Conservation (phyloP, 148 eudicot genomes). For the Euryodendron excelsum region DNA sequence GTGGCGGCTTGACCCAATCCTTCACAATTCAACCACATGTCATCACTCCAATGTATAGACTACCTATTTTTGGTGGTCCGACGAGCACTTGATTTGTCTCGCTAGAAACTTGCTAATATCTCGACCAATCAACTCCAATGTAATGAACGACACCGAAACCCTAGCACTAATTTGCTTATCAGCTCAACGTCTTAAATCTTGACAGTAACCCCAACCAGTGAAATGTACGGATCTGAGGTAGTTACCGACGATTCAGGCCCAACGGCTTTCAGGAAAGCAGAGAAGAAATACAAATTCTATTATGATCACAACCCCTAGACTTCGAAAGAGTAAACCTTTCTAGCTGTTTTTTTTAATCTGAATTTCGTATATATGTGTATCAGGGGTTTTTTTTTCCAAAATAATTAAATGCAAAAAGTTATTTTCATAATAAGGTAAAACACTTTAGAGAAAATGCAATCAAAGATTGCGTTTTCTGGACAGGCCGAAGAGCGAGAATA, state of each 20-base stretch:
- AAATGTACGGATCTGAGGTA: conserved; percentile 44
- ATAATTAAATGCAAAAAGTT: too few species aligned
- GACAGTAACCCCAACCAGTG: too few species aligned
- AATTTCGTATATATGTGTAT: too few species aligned
- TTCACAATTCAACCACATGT: too few species aligned
- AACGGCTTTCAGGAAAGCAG: conserved; percentile 82
- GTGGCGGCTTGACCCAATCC: background rate
- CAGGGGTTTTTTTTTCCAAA: too few species aligned
- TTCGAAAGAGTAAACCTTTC: conserved; percentile 69
- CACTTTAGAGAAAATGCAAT: too few species aligned
- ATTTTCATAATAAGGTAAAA: too few species aligned
- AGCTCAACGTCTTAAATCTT: background rate
- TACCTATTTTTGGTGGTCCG: background rate
- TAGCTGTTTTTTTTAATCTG: too few species aligned
- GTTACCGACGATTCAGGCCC: conserved; percentile 51
- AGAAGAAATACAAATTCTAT: conserved; percentile 85
- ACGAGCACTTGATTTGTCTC: background rate
- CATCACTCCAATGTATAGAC: background rate
- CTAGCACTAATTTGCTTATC: background rate
- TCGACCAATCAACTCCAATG: too few species aligned
- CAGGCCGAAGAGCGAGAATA: too few species aligned
- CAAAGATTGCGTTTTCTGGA: too few species aligned
- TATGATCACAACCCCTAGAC: conserved; percentile 45
- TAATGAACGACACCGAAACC: background rate
- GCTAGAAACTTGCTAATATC: too few species aligned